Conservation (phyloP, 331 rosid species). For the Pyracantha coccinea region DNA sequence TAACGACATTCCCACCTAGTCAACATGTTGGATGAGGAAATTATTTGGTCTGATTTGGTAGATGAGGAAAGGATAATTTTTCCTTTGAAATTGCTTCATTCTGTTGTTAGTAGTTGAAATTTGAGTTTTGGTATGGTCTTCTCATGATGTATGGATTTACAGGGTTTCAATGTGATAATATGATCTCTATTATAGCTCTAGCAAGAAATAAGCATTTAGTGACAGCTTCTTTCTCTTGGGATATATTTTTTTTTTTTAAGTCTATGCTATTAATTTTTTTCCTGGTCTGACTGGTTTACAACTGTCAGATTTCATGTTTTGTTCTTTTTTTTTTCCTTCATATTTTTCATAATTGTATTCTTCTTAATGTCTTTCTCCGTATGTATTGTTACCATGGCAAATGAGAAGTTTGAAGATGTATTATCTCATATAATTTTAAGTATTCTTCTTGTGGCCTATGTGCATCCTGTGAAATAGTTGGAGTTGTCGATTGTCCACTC, state of each 20-base stretch:
- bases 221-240: too few relatives aligned
- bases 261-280: not conserved
- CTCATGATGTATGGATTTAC: not conserved
- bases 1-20: too few relatives aligned
- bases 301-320: not conserved
- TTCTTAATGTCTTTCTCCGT: not conserved
- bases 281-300: not conserved
- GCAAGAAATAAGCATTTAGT: too few relatives aligned
- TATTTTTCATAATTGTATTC: not conserved
- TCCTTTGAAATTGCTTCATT: not conserved
- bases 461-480: not conserved
- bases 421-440: not conserved
- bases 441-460: not conserved
- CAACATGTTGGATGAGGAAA: not conserved
- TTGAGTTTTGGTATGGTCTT: not conserved
- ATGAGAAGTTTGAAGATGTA: not conserved
- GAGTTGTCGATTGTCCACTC: not conserved
- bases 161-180: not conserved
- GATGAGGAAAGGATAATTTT: not conserved
- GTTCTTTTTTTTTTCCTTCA: not conserved
- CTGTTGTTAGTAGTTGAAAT: not conserved
- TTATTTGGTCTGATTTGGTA: not conserved
- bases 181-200: not conserved
- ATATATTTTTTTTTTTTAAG: too few relatives aligned
- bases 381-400: not conserved